Evolutionary conservation across 768 basidiomycete species (phyloP).

Genomic region (Panaeolus papilionaceus): DNA sequence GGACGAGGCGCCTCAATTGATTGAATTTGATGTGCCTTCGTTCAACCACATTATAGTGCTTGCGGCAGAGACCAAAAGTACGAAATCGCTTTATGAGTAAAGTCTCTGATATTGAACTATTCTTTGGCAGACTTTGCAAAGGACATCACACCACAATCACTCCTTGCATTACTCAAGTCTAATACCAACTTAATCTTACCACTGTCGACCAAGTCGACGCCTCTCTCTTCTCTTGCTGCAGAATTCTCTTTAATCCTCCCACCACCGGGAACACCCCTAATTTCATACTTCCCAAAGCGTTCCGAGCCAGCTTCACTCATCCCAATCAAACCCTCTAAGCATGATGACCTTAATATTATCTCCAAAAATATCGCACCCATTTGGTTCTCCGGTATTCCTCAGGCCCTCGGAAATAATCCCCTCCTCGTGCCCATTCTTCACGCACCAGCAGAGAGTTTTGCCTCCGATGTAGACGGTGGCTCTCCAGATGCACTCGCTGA

Average conservation of each 20-base stretch:
- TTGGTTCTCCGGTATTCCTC: constrained; percentile 79
- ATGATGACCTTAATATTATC: constrained; percentile 46
- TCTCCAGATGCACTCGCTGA: constrained; percentile 71
- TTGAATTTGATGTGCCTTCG: constrained; percentile 72
- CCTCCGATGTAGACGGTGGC: constrained; percentile 70
- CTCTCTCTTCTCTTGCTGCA: constrained; percentile 77
- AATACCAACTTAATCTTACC: constrained; percentile 86
- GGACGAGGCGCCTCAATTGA: constrained; percentile 67
- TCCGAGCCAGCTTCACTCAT: constrained; percentile 68
- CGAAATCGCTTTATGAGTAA: constrained; percentile 28
- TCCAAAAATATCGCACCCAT: constrained; percentile 59
- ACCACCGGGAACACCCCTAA: constrained; percentile 80
- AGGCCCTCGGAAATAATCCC: constrained; percentile 74
- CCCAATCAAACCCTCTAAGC: constrained; percentile 60
- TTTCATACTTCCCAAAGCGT: constrained; percentile 87
- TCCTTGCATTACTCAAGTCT: constrained; percentile 72
- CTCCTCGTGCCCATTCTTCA: constrained; percentile 82
- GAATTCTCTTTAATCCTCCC: constrained; percentile 94
- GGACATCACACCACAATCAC: constrained; percentile 83
- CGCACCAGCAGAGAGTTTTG: constrained; percentile 79
- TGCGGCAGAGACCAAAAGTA: constrained; percentile 87
- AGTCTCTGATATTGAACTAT: background rate
- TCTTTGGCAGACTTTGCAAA: constrained; percentile 59
- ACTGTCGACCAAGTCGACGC: constrained; percentile 76
- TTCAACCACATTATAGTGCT: constrained; percentile 91